Evolutionary conservation across 2,329 filamentous ascomycete species (phyloP), one percentile per base, ranked within the genome.

Genomic region (Orbilia ellipsospora): DNA sequence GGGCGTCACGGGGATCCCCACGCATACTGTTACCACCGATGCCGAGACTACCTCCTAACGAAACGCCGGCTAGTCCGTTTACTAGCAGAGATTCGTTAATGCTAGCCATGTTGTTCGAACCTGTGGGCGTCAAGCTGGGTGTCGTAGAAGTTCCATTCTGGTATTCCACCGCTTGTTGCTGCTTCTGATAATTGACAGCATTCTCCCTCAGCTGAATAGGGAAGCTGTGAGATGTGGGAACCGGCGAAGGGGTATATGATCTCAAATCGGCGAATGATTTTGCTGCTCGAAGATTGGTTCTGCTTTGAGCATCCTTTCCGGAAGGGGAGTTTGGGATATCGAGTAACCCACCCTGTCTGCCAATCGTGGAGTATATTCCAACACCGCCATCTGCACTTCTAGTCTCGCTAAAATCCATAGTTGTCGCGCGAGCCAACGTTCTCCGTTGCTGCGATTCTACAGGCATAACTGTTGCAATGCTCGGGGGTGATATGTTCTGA

Each of bases 181-280:
- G 87, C 18, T 74, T 63, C 77, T 81, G 79, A 77, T 90, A 87
- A 65, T 88, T 86, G 54, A 87, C 84, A 65, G 89, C 87, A 78
- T 89, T 90, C 77, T 87, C 86, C 80, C 86, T 85, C 59, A 92
- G 84, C 74, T 87, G 88, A 77, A 88, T 88, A 66, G 92, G 90
- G 81, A 96, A 97, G 84, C 93, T 96, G 4, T 92, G 92, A 16
- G 92, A 93, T 12, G 95, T 97, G 6, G 90, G 90, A 2, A 92
- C 94, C 4, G 95, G 94, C 79, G 94, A 98, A 10, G 94, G 94
- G 15, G 94, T 97, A 83, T 96, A 97, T 0, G 94, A 96, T 78
- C 94, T 91, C 77, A 99, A 85, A 81, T 99, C 95, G 42, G 94
- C 95, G 82, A 97, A 97, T 60, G 94, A 98, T 85, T 98, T 98